Conservation (phyloP, 768 basidiomycete species). For the Termitomyces sp. region DNA sequence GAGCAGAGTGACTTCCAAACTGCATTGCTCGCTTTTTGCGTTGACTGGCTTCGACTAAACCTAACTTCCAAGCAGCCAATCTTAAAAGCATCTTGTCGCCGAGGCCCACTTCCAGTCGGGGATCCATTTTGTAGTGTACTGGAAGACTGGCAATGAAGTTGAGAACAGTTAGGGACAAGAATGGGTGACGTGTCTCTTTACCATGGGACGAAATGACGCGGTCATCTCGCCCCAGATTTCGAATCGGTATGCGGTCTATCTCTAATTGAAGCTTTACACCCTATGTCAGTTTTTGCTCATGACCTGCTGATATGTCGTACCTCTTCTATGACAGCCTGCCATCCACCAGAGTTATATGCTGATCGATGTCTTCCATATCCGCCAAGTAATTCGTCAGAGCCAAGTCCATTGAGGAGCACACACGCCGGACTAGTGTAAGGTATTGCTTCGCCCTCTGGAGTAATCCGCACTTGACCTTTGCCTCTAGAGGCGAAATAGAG, state of each 20-base stretch:
- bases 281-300: not conserved
- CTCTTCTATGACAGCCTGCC: constrained; percentile 77
- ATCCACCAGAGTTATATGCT: constrained; percentile 61
- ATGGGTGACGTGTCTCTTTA: constrained; percentile 90
- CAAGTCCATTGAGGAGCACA: constrained; percentile 86
- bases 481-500: constrained; percentile 91
- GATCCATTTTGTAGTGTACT: constrained; percentile 79
- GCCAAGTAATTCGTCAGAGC: constrained; percentile 92
- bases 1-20: constrained; percentile 85
- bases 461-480: constrained; percentile 46
- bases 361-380: constrained; percentile 89
- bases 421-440: constrained; percentile 70
- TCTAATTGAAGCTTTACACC: constrained; percentile 75
- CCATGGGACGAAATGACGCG: constrained; percentile 88
- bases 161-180: constrained; percentile 76
- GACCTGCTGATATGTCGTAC: constrained; percentile 29
- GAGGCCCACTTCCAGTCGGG: constrained; percentile 60
- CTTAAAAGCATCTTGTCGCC: constrained; percentile 90
- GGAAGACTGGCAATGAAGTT: constrained; percentile 74
- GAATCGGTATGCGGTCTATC: constrained; percentile 76
- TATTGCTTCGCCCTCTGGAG: constrained; percentile 26
- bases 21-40: constrained; percentile 96
- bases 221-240: constrained; percentile 94
- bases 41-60: constrained; percentile 64
- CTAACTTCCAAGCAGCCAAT: constrained; percentile 63